phyloP scores from a whole-genome alignment of 768 basidiomycete genomes.

The Gymnopilus junonius region DNA sequence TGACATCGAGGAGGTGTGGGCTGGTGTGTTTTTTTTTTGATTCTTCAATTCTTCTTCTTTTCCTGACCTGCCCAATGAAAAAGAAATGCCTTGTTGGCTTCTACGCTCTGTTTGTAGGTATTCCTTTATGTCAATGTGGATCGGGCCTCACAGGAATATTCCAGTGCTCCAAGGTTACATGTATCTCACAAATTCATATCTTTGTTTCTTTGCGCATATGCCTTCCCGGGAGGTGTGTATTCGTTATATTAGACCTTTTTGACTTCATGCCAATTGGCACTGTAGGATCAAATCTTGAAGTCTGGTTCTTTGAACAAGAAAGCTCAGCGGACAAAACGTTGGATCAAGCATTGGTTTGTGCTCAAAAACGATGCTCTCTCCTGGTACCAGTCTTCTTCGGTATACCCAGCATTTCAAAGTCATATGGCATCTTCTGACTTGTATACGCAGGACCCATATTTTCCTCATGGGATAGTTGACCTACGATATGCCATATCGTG shows the following conservation, averaged over 20 bases:
- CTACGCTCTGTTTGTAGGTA: conserved; percentile 85
- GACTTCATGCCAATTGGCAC: neutral
- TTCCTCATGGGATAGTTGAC: conserved; percentile 95
- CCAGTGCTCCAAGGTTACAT: conserved; percentile 96
- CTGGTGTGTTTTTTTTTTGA: conserved; percentile 53
- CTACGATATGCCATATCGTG: conserved; percentile 92
- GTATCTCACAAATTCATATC: conserved; percentile 90
- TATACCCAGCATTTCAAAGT: conserved; percentile 37
- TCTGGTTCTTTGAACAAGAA: conserved; percentile 91
- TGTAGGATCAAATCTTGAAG: conserved; percentile 89
- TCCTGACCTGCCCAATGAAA: conserved; percentile 8
- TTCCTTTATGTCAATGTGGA: neutral
- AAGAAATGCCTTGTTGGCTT: conserved; percentile 95
- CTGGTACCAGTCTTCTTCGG: conserved; percentile 95
- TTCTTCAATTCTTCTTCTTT: neutral
- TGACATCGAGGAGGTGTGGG: conserved; percentile 82
- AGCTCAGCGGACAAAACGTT: conserved; percentile 86
- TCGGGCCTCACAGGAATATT: neutral
- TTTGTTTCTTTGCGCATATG: conserved; percentile 98
- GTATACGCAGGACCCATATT: conserved; percentile 85
- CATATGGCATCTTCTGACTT: neutral
- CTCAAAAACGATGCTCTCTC: conserved; percentile 95
- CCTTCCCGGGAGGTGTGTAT: conserved; percentile 78
- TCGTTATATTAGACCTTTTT: neutral
- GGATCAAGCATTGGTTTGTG: conserved; percentile 96